These are phyloP conservation scores for Hippophae gyantsensis DNA, from an alignment of 306 rosid species.

Conservation along the genomic window DNA sequence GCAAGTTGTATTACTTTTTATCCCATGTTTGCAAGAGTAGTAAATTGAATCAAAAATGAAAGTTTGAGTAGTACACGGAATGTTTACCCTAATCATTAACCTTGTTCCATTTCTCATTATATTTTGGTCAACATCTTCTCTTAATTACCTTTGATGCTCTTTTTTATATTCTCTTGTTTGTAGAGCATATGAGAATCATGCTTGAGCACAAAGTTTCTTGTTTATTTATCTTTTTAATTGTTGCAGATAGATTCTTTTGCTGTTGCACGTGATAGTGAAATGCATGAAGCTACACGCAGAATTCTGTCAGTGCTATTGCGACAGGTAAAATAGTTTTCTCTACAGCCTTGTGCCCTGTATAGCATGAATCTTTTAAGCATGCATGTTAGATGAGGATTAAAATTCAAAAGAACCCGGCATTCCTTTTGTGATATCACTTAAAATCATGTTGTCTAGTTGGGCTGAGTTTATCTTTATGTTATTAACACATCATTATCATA, in stretches of 20 bases:
- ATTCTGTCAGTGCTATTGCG: conserved; percentile 52
- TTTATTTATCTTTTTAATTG: conserved; percentile 4
- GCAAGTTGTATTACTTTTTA: too few species aligned
- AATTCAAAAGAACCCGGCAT: not conserved
- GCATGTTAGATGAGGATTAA: not conserved
- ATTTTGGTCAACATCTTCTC: too few species aligned
- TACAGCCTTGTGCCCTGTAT: not conserved
- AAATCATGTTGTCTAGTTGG: too few species aligned
- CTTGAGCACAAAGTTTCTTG: not conserved
- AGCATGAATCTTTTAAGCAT: not conserved
- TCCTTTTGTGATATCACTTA: too few species aligned
- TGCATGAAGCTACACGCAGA: conserved; percentile 93
- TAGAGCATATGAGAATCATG: not conserved
- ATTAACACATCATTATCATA: too few species aligned
- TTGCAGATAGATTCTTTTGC: conserved; percentile 74
- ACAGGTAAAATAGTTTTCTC: conserved; percentile 30
- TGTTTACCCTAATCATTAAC: too few species aligned
- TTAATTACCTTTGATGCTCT: too few species aligned
- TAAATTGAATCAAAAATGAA: too few species aligned
- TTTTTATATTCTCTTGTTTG: not conserved
- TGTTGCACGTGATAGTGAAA: conserved; percentile 63
- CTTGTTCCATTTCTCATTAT: too few species aligned
- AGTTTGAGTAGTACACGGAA: too few species aligned
- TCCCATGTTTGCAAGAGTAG: too few species aligned
- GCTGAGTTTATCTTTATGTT: too few species aligned